Evolutionary conservation across 129 eudicot species (phyloP).

Genomic region (Centella asiatica): DNA sequence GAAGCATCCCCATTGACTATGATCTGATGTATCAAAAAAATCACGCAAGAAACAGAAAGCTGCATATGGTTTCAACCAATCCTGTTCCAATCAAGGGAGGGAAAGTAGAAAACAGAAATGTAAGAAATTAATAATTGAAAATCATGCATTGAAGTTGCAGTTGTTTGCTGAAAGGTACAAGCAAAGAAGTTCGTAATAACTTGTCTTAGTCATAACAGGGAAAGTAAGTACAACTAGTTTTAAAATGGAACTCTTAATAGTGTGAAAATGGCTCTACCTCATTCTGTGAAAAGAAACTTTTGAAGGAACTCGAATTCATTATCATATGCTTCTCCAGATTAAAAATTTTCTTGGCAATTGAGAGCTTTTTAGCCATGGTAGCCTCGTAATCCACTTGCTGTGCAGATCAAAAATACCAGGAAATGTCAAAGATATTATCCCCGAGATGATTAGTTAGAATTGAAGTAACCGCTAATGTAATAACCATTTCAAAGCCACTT

Average conservation of each 20-base stretch:
- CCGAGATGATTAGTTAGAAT: no score
- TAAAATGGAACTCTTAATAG: constrained; percentile 3
- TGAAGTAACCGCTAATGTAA: no score
- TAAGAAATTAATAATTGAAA: constrained; percentile 8
- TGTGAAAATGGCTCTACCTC: constrained; percentile 33
- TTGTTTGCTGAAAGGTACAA: background rate
- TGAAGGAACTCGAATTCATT: constrained; percentile 53
- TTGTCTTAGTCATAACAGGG: background rate
- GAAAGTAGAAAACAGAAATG: no score
- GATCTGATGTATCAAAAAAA: constrained; percentile 95
- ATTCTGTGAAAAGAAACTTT: constrained; percentile 63
- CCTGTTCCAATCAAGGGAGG: constrained; percentile 39
- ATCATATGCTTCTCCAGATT: constrained; percentile 57
- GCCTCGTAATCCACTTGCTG: constrained; percentile 97
- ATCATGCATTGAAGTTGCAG: background rate
- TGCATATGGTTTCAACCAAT: constrained; percentile 95
- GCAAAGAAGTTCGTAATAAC: background rate
- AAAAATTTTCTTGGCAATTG: constrained; percentile 80
- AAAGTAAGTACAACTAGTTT: constrained; percentile 3
- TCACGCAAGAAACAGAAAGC: constrained; percentile 96
- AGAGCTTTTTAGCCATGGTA: constrained; percentile 76
- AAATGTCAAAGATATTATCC: no score
- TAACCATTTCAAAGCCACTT: no score
- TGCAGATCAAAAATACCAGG: constrained; percentile 10
- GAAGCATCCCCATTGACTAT: constrained; percentile 92